Conservation (phyloP, 2,329 filamentous ascomycete genomes). For the Microsporum audouinii region DNA sequence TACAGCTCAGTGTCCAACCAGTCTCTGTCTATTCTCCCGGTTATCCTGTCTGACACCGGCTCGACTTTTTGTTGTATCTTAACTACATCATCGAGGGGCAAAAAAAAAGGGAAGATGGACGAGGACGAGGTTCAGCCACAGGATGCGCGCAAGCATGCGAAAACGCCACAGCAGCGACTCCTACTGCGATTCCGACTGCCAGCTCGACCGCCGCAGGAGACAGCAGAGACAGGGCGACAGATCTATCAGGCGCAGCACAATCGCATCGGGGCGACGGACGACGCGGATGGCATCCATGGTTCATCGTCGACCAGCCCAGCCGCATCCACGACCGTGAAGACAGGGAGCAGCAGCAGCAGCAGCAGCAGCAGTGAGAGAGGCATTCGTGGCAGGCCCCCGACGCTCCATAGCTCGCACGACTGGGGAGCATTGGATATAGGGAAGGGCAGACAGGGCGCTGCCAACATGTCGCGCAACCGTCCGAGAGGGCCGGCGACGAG, state of each 20-base stretch:
- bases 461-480: conserved; percentile 33
- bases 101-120: background rate
- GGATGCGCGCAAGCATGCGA: background rate
- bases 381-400: conserved; percentile 5
- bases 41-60: too few relatives aligned
- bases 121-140: background rate
- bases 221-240: background rate
- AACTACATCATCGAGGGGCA: background rate
- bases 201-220: background rate
- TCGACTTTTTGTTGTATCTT: background rate
- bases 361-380: background rate
- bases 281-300: conserved; percentile 6
- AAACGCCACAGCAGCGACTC: background rate
- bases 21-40: too few relatives aligned
- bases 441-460: conserved; percentile 2
- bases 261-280: background rate
- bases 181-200: background rate
- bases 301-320: background rate
- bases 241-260: background rate
- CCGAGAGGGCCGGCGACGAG: conserved; percentile 29
- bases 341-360: background rate
- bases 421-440: conserved; percentile 21
- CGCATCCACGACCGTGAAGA: background rate
- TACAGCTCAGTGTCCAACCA: background rate
- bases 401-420: conserved; percentile 7